Percentiles rank a stretch among this genome's conserved stretches.
phyloP scores from a whole-genome alignment of 208 protist species.

The Polymyxa betae region DNA sequence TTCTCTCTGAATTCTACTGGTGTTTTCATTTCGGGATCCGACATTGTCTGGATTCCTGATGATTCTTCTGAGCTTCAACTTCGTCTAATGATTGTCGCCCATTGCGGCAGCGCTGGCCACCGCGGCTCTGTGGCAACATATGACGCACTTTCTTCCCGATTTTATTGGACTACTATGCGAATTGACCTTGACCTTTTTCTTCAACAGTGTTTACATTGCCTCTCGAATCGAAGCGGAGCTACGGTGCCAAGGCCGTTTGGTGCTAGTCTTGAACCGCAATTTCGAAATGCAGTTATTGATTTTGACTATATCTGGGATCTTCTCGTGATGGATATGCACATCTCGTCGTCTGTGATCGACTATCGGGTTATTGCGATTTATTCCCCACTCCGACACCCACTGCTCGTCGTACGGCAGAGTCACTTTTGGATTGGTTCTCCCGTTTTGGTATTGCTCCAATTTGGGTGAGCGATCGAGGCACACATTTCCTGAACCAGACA shows the following conservation, averaged over 20 bases:
- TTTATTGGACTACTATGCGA: neutral
- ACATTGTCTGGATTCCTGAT: neutral
- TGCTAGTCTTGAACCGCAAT: neutral
- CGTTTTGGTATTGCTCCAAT: neutral
- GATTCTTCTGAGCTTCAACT: neutral
- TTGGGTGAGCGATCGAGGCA: neutral
- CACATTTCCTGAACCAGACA: neutral
- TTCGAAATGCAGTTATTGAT: neutral
- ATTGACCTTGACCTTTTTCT: neutral
- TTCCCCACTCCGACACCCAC: neutral
- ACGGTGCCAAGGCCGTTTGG: conserved; percentile 6
- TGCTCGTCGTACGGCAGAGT: neutral
- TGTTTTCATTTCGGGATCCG: neutral
- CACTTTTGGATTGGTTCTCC: neutral
- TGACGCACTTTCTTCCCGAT: neutral
- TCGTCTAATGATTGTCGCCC: neutral
- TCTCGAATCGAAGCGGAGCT: neutral
- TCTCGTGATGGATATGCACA: neutral
- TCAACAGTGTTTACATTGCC: conserved; percentile 19
- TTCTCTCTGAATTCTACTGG: too few species aligned
- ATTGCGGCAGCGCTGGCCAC: neutral
- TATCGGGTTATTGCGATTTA: conserved; percentile 21
- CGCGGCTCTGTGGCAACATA: neutral
- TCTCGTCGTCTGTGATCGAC: neutral
- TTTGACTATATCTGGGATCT: neutral